Conservation (phyloP, 768 basidiomycete genomes). For the Omphalotus guepiniiformis region DNA sequence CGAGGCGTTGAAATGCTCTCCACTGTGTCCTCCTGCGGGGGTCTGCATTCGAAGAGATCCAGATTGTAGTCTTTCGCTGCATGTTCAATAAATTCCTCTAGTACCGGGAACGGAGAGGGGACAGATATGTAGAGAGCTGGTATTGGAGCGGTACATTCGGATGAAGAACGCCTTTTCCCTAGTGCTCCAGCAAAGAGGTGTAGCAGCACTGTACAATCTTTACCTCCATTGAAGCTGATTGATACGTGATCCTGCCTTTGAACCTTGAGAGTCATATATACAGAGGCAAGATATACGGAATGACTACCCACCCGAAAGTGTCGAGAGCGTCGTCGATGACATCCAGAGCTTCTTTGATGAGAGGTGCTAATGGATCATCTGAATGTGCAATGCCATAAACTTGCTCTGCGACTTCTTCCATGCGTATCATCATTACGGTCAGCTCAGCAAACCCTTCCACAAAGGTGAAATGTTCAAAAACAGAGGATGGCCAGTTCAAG, state of each 20-base stretch:
- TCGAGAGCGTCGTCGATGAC: slow-evolving; percentile 80
- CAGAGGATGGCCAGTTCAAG: too few relatives aligned
- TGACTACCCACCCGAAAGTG: slow-evolving; percentile 81
- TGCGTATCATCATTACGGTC: slow-evolving; percentile 1
- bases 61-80: slow-evolving; percentile 63
- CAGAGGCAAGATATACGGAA: background rate
- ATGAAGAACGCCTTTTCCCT: slow-evolving; percentile 35
- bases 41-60: slow-evolving; percentile 60
- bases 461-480: too few relatives aligned
- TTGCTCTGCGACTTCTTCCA: slow-evolving; percentile 44
- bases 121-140: slow-evolving; percentile 85
- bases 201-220: slow-evolving; percentile 98
- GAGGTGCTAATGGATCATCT: slow-evolving; percentile 46
- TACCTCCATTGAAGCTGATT: slow-evolving; percentile 97
- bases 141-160: slow-evolving; percentile 41
- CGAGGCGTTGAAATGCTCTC: slow-evolving; percentile 44
- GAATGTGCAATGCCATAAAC: slow-evolving; percentile 61
- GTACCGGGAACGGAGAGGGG: slow-evolving; percentile 77
- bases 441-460: too few relatives aligned
- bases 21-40: slow-evolving; percentile 35
- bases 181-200: slow-evolving; percentile 82
- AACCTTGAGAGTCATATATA: slow-evolving; percentile 1
- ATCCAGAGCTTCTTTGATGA: slow-evolving; percentile 73
- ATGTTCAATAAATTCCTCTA: slow-evolving; percentile 80
- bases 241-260: slow-evolving; percentile 66